Evolutionary conservation across 2,329 filamentous ascomycete genomes (phyloP).

Genomic region (Aspergillus pseudotamarii): DNA sequence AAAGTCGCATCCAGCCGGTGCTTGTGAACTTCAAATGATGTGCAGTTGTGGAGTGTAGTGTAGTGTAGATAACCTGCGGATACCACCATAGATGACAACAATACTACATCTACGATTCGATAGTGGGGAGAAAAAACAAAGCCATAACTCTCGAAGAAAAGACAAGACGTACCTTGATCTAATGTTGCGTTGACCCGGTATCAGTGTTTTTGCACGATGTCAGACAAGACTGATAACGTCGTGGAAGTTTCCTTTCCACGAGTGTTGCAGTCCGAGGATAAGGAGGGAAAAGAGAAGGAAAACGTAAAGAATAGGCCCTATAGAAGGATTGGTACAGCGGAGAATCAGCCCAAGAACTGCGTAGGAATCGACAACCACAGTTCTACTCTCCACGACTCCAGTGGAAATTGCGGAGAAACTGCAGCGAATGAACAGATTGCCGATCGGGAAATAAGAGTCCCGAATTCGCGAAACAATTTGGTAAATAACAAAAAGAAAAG

Average conservation of each 20-base stretch:
- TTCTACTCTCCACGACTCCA: background rate
- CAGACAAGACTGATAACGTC: background rate
- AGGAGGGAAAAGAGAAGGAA: background rate
- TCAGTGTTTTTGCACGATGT: background rate
- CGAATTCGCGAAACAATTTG: background rate
- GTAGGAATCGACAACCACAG: background rate
- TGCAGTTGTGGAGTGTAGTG: background rate
- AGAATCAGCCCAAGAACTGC: background rate
- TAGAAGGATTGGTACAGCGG: background rate
- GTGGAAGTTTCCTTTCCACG: background rate
- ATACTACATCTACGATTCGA: background rate
- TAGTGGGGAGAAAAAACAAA: background rate
- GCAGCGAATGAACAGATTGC: background rate
- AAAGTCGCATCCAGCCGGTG: conserved; percentile 1
- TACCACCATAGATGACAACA: conserved; percentile 1
- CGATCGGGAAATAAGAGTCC: background rate
- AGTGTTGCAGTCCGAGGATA: background rate
- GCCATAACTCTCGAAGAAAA: background rate
- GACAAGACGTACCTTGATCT: background rate
- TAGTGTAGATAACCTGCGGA: background rate
- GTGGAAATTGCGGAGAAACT: conserved; percentile 6
- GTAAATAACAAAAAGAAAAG: background rate
- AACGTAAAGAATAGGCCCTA: background rate
- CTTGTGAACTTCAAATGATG: background rate
- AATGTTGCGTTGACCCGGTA: background rate